Conservation (phyloP, 345 rosid genomes). For the Brassica incana region DNA sequence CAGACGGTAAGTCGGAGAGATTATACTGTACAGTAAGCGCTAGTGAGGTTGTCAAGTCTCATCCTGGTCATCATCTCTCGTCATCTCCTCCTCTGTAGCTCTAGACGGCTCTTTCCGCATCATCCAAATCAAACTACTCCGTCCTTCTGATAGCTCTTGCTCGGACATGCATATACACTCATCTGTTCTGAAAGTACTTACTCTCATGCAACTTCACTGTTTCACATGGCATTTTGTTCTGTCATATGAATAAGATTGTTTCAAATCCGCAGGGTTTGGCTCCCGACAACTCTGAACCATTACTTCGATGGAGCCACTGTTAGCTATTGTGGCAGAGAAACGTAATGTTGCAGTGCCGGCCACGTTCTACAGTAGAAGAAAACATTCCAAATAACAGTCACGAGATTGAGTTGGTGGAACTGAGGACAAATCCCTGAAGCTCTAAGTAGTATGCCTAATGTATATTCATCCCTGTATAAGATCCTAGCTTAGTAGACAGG, state of each 20-base stretch:
- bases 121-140: constrained; percentile 35
- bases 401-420: too few species aligned
- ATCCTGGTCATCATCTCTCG: constrained; percentile 40
- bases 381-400: too few species aligned
- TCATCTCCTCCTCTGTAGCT: constrained; percentile 36
- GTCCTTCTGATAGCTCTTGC: constrained; percentile 38
- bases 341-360: neutral
- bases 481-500: too few species aligned
- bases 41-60: constrained; percentile 24
- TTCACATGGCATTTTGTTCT: neutral
- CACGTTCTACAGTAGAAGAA: too few species aligned
- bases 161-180: constrained; percentile 39
- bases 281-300: too few species aligned
- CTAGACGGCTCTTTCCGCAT: constrained; percentile 40
- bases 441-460: too few species aligned
- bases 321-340: neutral
- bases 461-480: too few species aligned
- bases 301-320: neutral
- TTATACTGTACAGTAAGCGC: constrained; percentile 30
- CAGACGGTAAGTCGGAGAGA: constrained; percentile 33
- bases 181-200: constrained; percentile 30
- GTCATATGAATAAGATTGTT: neutral
- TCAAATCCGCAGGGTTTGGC: neutral
- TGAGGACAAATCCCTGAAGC: too few species aligned
- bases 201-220: neutral